Evolutionary conservation across 2,329 filamentous ascomycete species (phyloP), one percentile per base, ranked within the genome.

Genomic region (Pseudocercospora pini-densiflorae): DNA sequence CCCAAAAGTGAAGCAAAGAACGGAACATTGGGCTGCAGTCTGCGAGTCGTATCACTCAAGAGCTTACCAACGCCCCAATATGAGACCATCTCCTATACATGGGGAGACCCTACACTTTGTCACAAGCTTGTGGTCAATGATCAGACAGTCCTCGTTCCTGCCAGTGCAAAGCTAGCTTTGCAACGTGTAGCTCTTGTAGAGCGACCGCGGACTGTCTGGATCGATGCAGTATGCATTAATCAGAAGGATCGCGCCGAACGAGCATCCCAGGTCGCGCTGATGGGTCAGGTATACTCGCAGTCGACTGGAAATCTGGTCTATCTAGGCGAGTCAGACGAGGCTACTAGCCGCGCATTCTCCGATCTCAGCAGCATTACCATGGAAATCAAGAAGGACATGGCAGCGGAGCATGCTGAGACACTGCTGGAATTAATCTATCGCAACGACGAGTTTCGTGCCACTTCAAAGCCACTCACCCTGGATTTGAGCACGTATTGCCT

Each of bases 151-250:
- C 23, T 29, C 9, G 29, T 31, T 9, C 51, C 51, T 55, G 23
- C n/a, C 7, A 55, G 51, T 19, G 12, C 51, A 14, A 29, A 19
- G 23, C 23, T 55, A 33, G 51, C 51, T n/a, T 24, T 55, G 2
- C 23, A 31, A 55, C 8, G 51, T 6, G 29, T 55, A 33, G 23
- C 23, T n/a, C 7, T 19, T 16, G 29, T 5, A 33, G 23, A 19
- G 1, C 5, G n/a, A 8, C 2, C 51, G 19, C 51, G 51, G 51
- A 55, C n/a, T 16, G 51, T 54, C 21, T 54, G 51, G 51, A 54
- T 54, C 16, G 51, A 54, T 54, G 51, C 51, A 24, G 27, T 54
- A 10, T 54, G 51, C 23, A 54, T 54, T 14, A 54, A 54, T 54
- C 51, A 54, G 23, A 54, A 54, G 3, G 51, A 54, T 29, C 4